Evolutionary conservation across 495 filamentous ascomycete species (phyloP).

Genomic region (Chlorociboria aeruginascens): DNA sequence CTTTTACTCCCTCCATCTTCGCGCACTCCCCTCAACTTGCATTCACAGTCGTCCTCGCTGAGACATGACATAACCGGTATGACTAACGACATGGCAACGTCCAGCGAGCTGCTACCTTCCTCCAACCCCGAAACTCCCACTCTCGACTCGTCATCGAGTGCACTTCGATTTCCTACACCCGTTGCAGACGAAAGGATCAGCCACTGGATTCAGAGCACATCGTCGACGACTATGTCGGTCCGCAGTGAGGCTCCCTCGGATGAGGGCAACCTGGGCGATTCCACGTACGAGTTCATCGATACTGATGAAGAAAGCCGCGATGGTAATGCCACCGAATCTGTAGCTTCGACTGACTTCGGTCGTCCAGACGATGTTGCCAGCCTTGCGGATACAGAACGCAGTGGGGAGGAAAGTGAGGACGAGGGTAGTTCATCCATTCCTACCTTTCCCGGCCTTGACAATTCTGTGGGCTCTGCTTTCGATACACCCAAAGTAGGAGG

Average conservation of each 20-base stretch:
- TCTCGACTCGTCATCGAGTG: constrained; percentile 2
- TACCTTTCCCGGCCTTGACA: constrained; percentile 15
- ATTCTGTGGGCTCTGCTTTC: constrained; percentile 17
- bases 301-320: constrained; percentile 31
- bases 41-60: neutral
- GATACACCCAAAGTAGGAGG: constrained; percentile 19
- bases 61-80: constrained; percentile 14
- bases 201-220: constrained; percentile 38
- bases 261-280: constrained; percentile 36
- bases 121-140: constrained; percentile 3
- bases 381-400: constrained; percentile 36
- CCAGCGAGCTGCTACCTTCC: constrained; percentile 5
- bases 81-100: constrained; percentile 19
- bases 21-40: too few species aligned
- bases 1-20: neutral
- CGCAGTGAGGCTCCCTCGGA: constrained; percentile 28
- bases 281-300: constrained; percentile 44
- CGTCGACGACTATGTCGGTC: constrained; percentile 35
- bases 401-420: constrained; percentile 29
- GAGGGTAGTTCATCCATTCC: constrained; percentile 11
- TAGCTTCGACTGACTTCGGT: constrained; percentile 34
- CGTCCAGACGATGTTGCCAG: constrained; percentile 38
- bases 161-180: constrained; percentile 37
- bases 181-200: constrained; percentile 35
- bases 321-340: constrained; percentile 36